A percentile compares a stretch with the other conserved stretches of the same genome.
Evolutionary conservation across 345 rosid genomes (phyloP).

Genomic region (Moricandia moricandioides): DNA sequence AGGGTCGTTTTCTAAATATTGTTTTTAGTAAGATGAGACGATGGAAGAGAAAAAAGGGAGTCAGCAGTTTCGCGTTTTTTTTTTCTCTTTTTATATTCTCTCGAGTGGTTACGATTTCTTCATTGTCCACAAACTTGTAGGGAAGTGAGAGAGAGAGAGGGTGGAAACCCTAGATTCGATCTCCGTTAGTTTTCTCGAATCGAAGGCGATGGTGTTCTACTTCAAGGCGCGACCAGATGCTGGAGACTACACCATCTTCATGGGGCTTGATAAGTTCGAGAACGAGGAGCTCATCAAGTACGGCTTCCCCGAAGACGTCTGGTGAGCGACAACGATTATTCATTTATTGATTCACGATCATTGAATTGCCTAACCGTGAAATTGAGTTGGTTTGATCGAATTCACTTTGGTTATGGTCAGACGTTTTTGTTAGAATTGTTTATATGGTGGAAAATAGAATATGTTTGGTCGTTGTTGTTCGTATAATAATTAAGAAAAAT

Average conservation of each 20-base stretch:
- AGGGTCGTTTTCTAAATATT: neutral
- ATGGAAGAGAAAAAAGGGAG: neutral
- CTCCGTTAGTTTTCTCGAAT: slow-evolving; percentile 26
- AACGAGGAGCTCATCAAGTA: slow-evolving; percentile 98
- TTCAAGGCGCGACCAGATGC: slow-evolving; percentile 91
- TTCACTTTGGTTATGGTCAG: slow-evolving; percentile 1
- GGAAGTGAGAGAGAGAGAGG: slow-evolving; percentile 13
- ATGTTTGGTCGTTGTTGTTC: neutral
- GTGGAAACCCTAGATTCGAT: slow-evolving; percentile 39
- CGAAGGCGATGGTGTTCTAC: slow-evolving; percentile 64
- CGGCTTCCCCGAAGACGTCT: slow-evolving; percentile 94
- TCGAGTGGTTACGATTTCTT: slow-evolving; percentile 33
- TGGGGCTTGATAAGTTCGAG: slow-evolving; percentile 99
- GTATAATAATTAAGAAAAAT: too few relatives aligned
- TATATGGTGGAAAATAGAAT: neutral
- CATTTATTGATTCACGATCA: neutral
- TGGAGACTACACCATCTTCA: slow-evolving; percentile 96
- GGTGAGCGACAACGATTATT: slow-evolving; percentile 40
- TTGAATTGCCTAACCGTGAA: neutral
- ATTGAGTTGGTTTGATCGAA: slow-evolving; percentile 1
- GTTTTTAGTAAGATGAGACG: neutral
- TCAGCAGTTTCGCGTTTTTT: neutral
- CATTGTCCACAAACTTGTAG: slow-evolving; percentile 1
- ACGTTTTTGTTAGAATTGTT: neutral
- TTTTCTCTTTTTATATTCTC: neutral